Base-by-base conservation (phyloP, 1,284 basidiomycete genomes). In the Pyrrhoderma lamaoense region DNA sequence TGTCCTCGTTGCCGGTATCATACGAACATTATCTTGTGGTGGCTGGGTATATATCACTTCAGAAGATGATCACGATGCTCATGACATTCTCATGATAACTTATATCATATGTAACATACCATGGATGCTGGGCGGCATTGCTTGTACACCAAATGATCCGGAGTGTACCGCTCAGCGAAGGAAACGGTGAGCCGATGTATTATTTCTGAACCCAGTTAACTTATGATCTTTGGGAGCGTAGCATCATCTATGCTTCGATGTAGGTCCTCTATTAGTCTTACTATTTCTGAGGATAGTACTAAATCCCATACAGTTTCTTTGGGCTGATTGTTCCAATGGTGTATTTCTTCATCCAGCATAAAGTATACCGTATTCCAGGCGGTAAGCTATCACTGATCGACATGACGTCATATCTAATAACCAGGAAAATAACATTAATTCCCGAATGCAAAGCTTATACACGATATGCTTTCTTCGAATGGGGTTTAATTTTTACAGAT, bases 1-100 rank as follows among this genome's bases (percentile, higher is more conserved):
- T 50, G 70, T 93, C 36, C 75, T 85, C 34, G 58, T 80, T 9
- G 71, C 75, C 25, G 92, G 93, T 0, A 57, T 92, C 13, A 63
- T 89, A 22, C 74, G 93, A 55, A 94, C 93, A 0, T 65, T 96
- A 19, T 77, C 81, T 3, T 96, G 93, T 59, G 91, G 87, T 22
- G 92, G 92, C 22, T 97, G 92, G 92, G 89, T 95, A 42, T 96
- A 85, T 62, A 82, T 96, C 60, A 95, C 93, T 0, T 87, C 85
- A 3, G 79, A 67, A 35, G 89, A 93, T 61, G 77, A 88, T 64
- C 86, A 88, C 59, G 83, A 89, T 61, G 72, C 77, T 14, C 93
- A 97, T 67, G 93, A 96, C 66, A 70, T 93, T 19, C 81, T 85
- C 63, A 96, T 97, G 93, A 85, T 93, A 56, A 64, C 76, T 49